Conservation (phyloP, 2,329 filamentous ascomycete species). For the Penicillium sp. region DNA sequence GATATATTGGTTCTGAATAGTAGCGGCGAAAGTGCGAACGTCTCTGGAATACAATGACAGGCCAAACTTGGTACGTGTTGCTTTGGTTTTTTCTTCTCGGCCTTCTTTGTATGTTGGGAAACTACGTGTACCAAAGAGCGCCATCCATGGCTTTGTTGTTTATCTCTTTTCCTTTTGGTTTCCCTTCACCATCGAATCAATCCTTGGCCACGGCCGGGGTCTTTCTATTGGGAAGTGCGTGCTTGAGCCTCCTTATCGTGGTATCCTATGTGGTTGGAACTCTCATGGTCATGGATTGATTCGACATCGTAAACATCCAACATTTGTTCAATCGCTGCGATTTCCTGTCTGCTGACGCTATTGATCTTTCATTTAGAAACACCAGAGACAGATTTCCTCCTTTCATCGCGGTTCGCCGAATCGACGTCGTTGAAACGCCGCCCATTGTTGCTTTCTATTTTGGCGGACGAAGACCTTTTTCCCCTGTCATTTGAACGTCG, state of each 20-base stretch:
- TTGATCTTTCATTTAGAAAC: not conserved
- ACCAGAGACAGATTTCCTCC: not conserved
- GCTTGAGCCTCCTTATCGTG: not conserved
- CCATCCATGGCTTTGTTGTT: not conserved
- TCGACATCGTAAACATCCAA: not conserved
- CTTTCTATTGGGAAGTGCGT: not conserved
- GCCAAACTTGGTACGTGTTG: slow-evolving; percentile 4
- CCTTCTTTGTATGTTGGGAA: slow-evolving; percentile 1
- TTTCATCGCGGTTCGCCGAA: not conserved
- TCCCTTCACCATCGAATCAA: slow-evolving; percentile 1
- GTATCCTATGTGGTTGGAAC: not conserved
- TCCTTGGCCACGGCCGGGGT: not conserved
- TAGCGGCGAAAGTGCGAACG: not conserved
- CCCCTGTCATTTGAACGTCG: not conserved
- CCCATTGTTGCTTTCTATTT: not conserved
- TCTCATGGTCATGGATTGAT: not conserved
- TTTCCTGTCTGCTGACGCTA: not conserved
- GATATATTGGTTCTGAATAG: not conserved
- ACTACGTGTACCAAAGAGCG: not conserved
- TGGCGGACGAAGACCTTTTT: not conserved
- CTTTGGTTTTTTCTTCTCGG: not conserved
- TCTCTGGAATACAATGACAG: slow-evolving; percentile 6
- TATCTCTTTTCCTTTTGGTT: not conserved
- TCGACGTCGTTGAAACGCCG: not conserved
- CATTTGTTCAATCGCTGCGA: not conserved